These are phyloP conservation scores for Tieghemostelium lacteum DNA, from an alignment of 78 protist genomes.

Conservation along the genomic window DNA sequence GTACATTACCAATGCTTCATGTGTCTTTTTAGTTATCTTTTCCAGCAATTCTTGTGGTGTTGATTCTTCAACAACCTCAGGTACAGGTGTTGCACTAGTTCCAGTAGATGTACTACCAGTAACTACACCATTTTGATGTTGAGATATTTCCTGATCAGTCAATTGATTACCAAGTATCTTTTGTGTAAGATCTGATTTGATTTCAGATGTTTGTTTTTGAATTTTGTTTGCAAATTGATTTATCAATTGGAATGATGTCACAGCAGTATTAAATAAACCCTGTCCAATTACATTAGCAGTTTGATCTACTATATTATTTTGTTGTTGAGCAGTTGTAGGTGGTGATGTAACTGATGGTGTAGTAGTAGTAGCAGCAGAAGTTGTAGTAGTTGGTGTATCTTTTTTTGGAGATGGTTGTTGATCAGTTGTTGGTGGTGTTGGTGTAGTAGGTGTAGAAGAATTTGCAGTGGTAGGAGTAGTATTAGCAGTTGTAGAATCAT, in stretches of 20 bases:
- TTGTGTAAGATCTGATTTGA: conserved; percentile 51
- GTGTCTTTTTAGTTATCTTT: conserved; percentile 39
- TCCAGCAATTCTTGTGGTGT: conserved; percentile 43
- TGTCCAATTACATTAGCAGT: not conserved
- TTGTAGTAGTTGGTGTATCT: not conserved
- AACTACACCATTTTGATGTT: not conserved
- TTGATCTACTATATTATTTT: not conserved
- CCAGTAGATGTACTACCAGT: not conserved
- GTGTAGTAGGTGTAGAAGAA: not conserved
- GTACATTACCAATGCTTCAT: conserved; percentile 21
- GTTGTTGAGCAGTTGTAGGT: not conserved
- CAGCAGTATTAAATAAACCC: conserved; percentile 40
- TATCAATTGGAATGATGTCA: conserved; percentile 19
- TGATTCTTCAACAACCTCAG: not conserved
- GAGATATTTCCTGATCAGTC: not conserved
- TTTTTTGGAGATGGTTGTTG: not conserved
- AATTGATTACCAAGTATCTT: conserved; percentile 16
- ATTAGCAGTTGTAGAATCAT: not conserved
- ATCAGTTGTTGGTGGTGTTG: not conserved
- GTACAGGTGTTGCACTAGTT: not conserved
- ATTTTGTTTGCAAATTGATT: conserved; percentile 29
- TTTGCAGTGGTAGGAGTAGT: not conserved
- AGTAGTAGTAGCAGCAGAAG: not conserved
- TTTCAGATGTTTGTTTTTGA: conserved; percentile 57
- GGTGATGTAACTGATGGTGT: not conserved